phyloP scores from a whole-genome alignment of 768 basidiomycete genomes.

The Tulasnella sp. region DNA sequence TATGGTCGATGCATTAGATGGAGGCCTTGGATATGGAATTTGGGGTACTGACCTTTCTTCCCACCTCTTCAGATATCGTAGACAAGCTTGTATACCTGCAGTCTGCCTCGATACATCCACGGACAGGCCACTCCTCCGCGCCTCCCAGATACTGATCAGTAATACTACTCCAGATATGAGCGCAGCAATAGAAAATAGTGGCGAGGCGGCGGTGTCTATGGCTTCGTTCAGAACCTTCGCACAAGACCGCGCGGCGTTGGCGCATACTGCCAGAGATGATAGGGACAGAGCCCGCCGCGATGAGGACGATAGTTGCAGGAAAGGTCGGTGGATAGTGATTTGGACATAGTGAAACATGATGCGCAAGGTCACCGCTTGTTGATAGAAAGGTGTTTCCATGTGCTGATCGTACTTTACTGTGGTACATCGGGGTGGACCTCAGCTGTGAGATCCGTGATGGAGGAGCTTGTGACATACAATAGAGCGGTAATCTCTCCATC shows the following conservation, averaged over 20 bases:
- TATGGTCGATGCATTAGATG: too few relatives aligned
- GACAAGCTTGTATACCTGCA: constrained; percentile 48
- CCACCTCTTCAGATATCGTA: constrained; percentile 38
- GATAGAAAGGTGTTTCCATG: constrained; percentile 35
- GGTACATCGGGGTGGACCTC: background rate
- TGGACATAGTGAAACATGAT: constrained; percentile 52
- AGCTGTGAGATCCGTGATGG: background rate
- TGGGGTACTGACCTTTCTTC: constrained; percentile 22
- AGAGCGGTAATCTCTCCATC: constrained; percentile 54
- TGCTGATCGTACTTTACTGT: constrained; percentile 48
- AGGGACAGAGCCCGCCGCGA: constrained; percentile 31
- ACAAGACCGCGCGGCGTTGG: constrained; percentile 66
- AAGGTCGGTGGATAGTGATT: constrained; percentile 67
- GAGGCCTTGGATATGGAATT: too few relatives aligned
- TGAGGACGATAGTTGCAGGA: constrained; percentile 41
- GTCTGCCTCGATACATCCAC: constrained; percentile 40
- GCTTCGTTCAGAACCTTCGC: constrained; percentile 57
- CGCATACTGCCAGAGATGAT: constrained; percentile 63
- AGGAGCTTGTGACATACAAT: constrained; percentile 33
- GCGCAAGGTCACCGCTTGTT: constrained; percentile 48
- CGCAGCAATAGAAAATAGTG: constrained; percentile 31
- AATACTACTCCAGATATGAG: constrained; percentile 46
- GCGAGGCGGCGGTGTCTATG: constrained; percentile 25
- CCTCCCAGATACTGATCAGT: constrained; percentile 55
- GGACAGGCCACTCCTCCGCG: constrained; percentile 37